A percentile compares a stretch with the other conserved stretches of the same genome.
Conservation (phyloP, 164 flowering plant species). For the Vitis rupestris region DNA sequence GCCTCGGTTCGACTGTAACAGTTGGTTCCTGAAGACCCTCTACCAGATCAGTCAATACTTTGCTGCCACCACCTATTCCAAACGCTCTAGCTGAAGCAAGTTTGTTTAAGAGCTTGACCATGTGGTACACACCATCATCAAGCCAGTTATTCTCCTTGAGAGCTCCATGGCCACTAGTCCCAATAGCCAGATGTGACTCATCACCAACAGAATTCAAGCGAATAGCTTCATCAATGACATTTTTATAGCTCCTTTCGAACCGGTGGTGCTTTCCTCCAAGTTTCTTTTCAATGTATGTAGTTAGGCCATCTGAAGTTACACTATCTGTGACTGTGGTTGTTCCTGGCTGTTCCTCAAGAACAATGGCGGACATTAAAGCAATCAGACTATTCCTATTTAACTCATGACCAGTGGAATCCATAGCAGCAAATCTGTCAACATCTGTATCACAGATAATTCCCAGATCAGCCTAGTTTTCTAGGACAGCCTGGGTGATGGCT, state of each 20-base stretch:
- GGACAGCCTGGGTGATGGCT: slow-evolving; percentile 90
- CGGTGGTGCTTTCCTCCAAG: slow-evolving; percentile 97
- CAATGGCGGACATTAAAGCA: slow-evolving; percentile 93
- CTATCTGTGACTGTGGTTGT: slow-evolving; percentile 98
- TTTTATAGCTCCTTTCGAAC: slow-evolving; percentile 96
- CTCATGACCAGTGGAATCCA: slow-evolving; percentile 88
- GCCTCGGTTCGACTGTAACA: slow-evolving; percentile 75
- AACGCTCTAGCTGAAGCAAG: slow-evolving; percentile 90
- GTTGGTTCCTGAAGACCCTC: slow-evolving; percentile 88
- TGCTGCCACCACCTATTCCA: slow-evolving; percentile 73
- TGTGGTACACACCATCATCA: slow-evolving; percentile 97
- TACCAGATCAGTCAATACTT: slow-evolving; percentile 83
- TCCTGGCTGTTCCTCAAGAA: slow-evolving; percentile 95
- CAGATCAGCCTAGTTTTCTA: slow-evolving; percentile 81
- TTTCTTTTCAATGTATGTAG: slow-evolving; percentile 85
- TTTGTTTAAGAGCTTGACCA: slow-evolving; percentile 95
- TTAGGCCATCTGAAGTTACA: slow-evolving; percentile 97
- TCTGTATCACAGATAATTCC: slow-evolving; percentile 99
- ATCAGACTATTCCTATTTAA: slow-evolving; percentile 88
- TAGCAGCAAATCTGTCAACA: slow-evolving; percentile 99
- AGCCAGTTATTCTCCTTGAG: slow-evolving; percentile 98
- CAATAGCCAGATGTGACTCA: slow-evolving; percentile 97
- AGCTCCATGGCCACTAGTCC: slow-evolving; percentile 99
- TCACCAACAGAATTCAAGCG: slow-evolving; percentile 94
- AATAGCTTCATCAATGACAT: slow-evolving; percentile 97